phyloP scores from a whole-genome alignment of 2,329 filamentous ascomycete species.

The Fusarium goolgardi region DNA sequence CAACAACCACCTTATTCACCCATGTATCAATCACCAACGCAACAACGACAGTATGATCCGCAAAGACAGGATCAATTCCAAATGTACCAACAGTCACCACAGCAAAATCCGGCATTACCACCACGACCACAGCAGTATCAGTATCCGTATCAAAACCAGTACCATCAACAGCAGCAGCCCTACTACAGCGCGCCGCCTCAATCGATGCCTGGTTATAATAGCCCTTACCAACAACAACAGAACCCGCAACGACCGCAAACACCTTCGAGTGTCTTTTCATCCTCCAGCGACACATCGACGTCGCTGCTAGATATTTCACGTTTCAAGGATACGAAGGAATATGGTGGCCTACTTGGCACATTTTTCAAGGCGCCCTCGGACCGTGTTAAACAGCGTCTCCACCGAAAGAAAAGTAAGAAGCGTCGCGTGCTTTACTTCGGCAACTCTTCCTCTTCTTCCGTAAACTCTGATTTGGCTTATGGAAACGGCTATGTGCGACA shows the following conservation, averaged over 20 bases:
- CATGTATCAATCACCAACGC: constrained; percentile 35
- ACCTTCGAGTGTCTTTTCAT: constrained; percentile 54
- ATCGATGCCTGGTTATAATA: constrained; percentile 36
- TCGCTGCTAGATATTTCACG: constrained; percentile 75
- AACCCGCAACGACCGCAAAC: constrained; percentile 47
- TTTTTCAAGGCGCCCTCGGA: constrained; percentile 74
- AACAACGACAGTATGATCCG: constrained; percentile 29
- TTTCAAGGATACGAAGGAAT: constrained; percentile 58
- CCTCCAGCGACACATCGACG: constrained; percentile 64
- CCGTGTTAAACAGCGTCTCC: constrained; percentile 51
- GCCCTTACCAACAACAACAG: constrained; percentile 29
- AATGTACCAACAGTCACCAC: constrained; percentile 38
- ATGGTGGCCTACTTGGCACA: constrained; percentile 67
- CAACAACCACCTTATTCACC: constrained; percentile 32
- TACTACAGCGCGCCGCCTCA: constrained; percentile 37
- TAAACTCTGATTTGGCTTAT: constrained; percentile 76
- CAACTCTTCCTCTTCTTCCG: constrained; percentile 74
- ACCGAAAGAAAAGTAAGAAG: constrained; percentile 58
- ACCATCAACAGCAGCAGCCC: constrained; percentile 29
- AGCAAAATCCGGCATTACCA: constrained; percentile 35
- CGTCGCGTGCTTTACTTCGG: constrained; percentile 67
- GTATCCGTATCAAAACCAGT: constrained; percentile 27
- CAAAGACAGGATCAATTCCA: constrained; percentile 40
- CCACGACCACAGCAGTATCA: constrained; percentile 27
- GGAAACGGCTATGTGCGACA: constrained; percentile 68